Base-by-base conservation (phyloP, 176 grass and related monocot genomes). In the Raddia guianensis region DNA sequence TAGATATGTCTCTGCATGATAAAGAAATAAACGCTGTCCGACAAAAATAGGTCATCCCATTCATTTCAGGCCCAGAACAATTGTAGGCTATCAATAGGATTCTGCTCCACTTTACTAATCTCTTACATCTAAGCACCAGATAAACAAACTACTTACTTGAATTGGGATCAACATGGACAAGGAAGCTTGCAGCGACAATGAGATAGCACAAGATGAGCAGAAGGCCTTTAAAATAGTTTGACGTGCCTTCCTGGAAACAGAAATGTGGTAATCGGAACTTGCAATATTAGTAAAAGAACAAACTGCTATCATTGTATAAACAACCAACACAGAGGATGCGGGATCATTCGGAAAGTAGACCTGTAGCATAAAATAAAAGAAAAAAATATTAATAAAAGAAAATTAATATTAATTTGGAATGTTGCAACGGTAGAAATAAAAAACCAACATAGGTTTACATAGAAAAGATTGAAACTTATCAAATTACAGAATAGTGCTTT, bases 361-460 rank as follows among this genome's bases (percentile, higher is more conserved):
- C 96, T 99, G 96, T 56, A 99, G 85, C 96, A 99, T 93, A 75
- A 95, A 99, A 97, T 97, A 80, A 97, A 97, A 43, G 27, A 27
- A 27, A 27, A 27, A 27, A 27, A 27, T 27, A 27, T 27, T 27
- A 27, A 27, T 27, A 27, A 27, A 27, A 27, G 27, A 27, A 27
- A 27, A 27, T 27, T 27, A 27, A 27, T 27, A 27, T 27, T 27
- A 27, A 27, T 27, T 27, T 27, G 27, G 27, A 27, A 27, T 27
- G 27, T 27, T 27, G 27, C 27, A 27, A 27, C 27, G 27, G 27
- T 27, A 27, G 27, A 27, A 27, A 27, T 27, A 27, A 27, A 27
- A 27, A 27, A 27, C 27, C 27, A 27, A 27, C 27, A 27, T 27
- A 27, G 27, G 27, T 27, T 27, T 27, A 27, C 27, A 27, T 27